These are phyloP conservation scores for Blastocystis sp. DNA, from an alignment of 352 stramenopile genomes.

Conservation along the genomic window DNA sequence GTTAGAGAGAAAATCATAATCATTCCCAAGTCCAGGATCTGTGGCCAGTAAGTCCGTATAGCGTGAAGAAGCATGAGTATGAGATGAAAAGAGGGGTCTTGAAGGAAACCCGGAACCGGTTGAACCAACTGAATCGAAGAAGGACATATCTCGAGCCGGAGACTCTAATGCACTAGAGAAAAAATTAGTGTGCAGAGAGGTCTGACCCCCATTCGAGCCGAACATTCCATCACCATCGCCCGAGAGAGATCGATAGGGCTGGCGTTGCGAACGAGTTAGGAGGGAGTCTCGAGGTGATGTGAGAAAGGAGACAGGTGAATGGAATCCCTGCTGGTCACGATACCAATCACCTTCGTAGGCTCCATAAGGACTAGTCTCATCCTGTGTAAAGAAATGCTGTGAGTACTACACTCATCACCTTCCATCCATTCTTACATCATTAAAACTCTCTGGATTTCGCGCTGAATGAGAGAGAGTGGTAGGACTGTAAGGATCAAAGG, in stretches of 20 bases:
- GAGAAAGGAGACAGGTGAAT: not conserved
- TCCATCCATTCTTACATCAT: not conserved
- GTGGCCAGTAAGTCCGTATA: not conserved
- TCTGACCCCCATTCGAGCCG: not conserved
- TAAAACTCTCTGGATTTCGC: not conserved
- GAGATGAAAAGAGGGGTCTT: not conserved
- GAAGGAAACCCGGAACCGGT: not conserved
- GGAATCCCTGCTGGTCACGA: not conserved
- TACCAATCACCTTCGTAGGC: not conserved
- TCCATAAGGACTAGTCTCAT: not conserved
- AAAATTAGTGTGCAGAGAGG: not conserved
- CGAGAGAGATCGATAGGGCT: not conserved
- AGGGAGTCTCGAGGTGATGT: not conserved
- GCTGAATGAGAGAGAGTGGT: not conserved
- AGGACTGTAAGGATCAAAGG: not conserved
- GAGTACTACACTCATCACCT: not conserved
- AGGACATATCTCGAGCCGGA: not conserved
- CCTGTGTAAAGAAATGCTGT: not conserved
- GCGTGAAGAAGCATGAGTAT: not conserved
- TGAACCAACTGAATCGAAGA: slow-evolving; percentile 13
- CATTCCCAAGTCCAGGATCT: not conserved
- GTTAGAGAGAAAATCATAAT: not conserved
- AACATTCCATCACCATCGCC: not conserved
- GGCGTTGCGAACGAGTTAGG: not conserved
- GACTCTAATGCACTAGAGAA: not conserved